A percentile compares a stretch with the other conserved stretches of the same genome.
Evolutionary conservation across 2,329 filamentous ascomycete species (phyloP).

Genomic region (Pseudopyricularia javanii): DNA sequence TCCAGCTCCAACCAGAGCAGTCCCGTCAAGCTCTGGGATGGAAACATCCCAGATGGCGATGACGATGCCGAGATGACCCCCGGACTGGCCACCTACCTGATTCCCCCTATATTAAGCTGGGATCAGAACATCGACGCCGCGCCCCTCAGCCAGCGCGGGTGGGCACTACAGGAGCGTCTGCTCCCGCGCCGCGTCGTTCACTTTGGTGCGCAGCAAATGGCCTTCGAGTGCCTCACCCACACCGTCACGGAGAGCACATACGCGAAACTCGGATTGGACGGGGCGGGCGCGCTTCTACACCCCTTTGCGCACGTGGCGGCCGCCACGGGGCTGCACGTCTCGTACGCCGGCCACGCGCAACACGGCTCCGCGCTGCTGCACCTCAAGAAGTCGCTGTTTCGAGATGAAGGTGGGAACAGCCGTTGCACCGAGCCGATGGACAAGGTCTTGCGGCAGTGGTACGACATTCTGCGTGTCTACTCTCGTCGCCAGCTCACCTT

Average conservation of each 20-base stretch:
- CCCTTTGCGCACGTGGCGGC: not conserved
- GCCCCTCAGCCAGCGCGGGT: not conserved
- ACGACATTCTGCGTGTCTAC: not conserved
- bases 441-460: not conserved
- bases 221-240: slow-evolving; percentile 5
- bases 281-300: no score
- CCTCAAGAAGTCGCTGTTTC: not conserved
- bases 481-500: not conserved
- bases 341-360: not conserved
- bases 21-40: not conserved
- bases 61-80: not conserved
- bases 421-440: not conserved
- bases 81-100: not conserved
- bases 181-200: slow-evolving; percentile 3
- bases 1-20: not conserved
- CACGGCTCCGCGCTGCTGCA: not conserved
- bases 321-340: not conserved
- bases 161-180: slow-evolving; percentile 3
- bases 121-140: not conserved
- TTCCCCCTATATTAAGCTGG: not conserved
- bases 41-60: not conserved
- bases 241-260: no score
- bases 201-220: slow-evolving; percentile 3
- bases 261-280: no score
- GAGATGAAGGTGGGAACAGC: no score